Conservation (phyloP, 2,329 filamentous ascomycete genomes). For the Gliomastix tumulicola region DNA sequence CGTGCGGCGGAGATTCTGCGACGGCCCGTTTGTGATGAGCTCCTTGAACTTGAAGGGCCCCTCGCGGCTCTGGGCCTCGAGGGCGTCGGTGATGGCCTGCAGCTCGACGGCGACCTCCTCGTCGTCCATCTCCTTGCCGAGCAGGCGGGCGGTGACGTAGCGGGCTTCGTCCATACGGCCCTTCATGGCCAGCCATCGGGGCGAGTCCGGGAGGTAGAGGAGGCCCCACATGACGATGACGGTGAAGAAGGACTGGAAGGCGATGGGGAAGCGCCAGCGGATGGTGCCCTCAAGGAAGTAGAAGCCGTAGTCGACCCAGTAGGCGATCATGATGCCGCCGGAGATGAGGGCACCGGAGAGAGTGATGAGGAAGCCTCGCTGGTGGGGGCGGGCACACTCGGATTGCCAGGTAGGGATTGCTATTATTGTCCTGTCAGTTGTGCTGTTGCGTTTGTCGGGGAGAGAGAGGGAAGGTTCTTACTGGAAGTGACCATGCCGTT, state of each 20-base stretch:
- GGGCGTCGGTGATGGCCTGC: conserved; percentile 34
- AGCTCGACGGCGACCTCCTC: conserved; percentile 16
- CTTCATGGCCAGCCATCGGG: conserved; percentile 38
- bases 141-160: conserved; percentile 13
- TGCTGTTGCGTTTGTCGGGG: background rate
- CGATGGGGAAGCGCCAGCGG: conserved; percentile 23
- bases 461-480: conserved; percentile 1
- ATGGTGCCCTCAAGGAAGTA: conserved; percentile 19
- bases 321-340: conserved; percentile 20
- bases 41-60: conserved; percentile 18
- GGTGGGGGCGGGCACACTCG: conserved; percentile 17
- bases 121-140: conserved; percentile 15
- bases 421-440: too few species aligned
- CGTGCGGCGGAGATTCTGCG: conserved; percentile 31
- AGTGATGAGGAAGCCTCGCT: conserved; percentile 16
- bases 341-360: conserved; percentile 18
- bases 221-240: conserved; percentile 45
- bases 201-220: conserved; percentile 39
- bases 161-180: conserved; percentile 18
- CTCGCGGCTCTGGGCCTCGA: conserved; percentile 18
- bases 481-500: conserved; percentile 19
- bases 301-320: conserved; percentile 22
- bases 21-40: conserved; percentile 35
- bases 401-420: conserved; percentile 20
- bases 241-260: conserved; percentile 20